Evolutionary conservation across 257 asterid genomes (phyloP).

Genomic region (Solanum sparsipilum): DNA sequence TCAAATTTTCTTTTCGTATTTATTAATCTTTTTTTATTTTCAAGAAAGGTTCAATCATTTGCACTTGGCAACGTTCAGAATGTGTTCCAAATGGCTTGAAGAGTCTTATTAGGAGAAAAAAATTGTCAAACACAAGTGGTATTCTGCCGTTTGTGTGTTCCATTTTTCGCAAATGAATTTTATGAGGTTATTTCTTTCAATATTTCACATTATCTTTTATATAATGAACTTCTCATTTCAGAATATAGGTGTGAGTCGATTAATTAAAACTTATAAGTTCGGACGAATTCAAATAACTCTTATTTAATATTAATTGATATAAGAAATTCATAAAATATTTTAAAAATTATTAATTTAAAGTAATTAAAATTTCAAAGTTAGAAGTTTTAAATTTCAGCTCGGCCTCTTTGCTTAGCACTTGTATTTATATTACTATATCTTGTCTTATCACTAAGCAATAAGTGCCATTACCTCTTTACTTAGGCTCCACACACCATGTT

Average conservation of each 20-base stretch:
- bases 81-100: not conserved
- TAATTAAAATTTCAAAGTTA: not conserved
- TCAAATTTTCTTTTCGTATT: not conserved
- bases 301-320: not conserved
- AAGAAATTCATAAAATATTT: not conserved
- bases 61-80: not conserved
- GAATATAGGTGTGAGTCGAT: too few relatives aligned
- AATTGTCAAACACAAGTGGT: not conserved
- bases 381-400: not conserved
- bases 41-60: too few relatives aligned
- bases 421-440: not conserved
- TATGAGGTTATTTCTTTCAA: not conserved
- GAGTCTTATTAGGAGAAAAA: not conserved
- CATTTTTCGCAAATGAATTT: not conserved
- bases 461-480: not conserved
- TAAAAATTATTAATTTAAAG: not conserved
- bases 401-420: not conserved
- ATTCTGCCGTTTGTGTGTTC: not conserved
- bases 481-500: not conserved
- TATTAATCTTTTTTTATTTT: not conserved
- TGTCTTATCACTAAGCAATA: not conserved
- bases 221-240: not conserved
- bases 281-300: too few relatives aligned
- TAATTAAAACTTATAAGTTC: not conserved
- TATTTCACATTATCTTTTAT: not conserved